Base-by-base conservation (phyloP, 2,329 filamentous ascomycete species). In the Hypoxylon sp. region DNA sequence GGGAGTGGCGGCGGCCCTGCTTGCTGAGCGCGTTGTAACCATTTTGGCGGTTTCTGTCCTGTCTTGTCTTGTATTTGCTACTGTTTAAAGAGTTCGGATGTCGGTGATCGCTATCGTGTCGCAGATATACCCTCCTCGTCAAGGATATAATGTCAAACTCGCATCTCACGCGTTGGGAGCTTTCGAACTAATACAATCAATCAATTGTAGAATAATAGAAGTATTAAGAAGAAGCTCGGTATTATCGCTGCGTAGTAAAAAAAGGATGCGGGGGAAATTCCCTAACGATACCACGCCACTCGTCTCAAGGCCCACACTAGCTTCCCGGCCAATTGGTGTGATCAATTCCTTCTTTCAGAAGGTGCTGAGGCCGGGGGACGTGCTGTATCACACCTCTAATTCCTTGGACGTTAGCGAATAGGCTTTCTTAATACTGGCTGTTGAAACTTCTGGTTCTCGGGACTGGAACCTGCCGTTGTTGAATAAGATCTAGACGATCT, bases 21-120 rank as follows among this genome's bases (percentile, higher is more conserved):
- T 57, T 25, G 55, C 55, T 32, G 66, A 66, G 48, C 67, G 64
- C 5, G 66, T 69, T 27, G 62, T 64, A 20, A 66, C 66, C 66
- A 69, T 69, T 56, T 34, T 63, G 31, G 4, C 17, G 21, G 9
- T 50, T 23, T 13, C 21, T 26, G 23, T 19, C 13, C 16, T 29
- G 23, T 11, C 15, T 29, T 17, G 7, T 34, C 9, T 50, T 8
- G 12, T 30, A 25, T 30, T 4, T 19, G 5, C 26, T 40, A 4
- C 31, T 23, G 12, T 43, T 41, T 16, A 40, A 34, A 8, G 26
- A n/a, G 4, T 27, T 31, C 31, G 43, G 20, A 16, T 9, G 15
- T 17, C n/a, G 20, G 13, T 12, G 13, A 7, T 27, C 13, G 21
- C 34, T 23, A 20, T 30, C 23, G 1, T n/a, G 20, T 42, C 2